These are phyloP conservation scores for Isoetes taiwanensis DNA, from an alignment of 75 land plant species.

Conservation along the genomic window DNA sequence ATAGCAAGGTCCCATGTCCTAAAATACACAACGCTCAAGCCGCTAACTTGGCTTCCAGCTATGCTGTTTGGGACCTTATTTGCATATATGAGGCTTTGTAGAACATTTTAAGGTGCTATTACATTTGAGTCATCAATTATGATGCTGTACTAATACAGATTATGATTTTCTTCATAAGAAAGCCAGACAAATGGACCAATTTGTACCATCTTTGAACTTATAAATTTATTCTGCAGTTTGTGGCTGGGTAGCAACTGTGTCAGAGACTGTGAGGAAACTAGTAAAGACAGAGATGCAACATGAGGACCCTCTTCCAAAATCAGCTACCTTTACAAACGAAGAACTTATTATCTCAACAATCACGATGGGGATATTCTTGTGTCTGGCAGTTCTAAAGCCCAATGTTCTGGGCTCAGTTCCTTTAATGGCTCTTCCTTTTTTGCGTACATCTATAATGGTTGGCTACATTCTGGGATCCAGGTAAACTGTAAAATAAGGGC, in stretches of 20 bases:
- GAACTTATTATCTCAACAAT: constrained; percentile 56
- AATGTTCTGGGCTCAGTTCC: constrained; percentile 62
- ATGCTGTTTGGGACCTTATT: no score
- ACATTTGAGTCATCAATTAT: no score
- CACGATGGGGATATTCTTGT: constrained; percentile 41
- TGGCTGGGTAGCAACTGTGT: constrained; percentile 90
- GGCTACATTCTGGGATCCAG: constrained; percentile 85
- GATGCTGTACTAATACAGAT: no score
- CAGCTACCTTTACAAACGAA: constrained; percentile 56
- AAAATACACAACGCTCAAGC: no score
- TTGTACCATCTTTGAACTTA: not conserved
- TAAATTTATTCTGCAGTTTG: constrained; percentile 43
- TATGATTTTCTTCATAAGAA: not conserved
- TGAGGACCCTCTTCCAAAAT: constrained; percentile 74
- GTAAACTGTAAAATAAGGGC: no score
- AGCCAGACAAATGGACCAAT: not conserved
- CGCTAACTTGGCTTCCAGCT: no score
- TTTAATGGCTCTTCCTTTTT: constrained; percentile 61
- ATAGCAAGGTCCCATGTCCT: no score
- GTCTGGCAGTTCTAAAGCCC: constrained; percentile 41
- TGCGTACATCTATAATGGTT: constrained; percentile 66
- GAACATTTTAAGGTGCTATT: no score
- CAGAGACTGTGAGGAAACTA: constrained; percentile 57
- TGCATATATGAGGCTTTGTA: no score
- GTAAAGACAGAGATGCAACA: constrained; percentile 69